Percentiles rank a stretch among this genome's conserved stretches.
Conservation (phyloP, 1,284 basidiomycete genomes). For the Leccinum subfulvum region DNA sequence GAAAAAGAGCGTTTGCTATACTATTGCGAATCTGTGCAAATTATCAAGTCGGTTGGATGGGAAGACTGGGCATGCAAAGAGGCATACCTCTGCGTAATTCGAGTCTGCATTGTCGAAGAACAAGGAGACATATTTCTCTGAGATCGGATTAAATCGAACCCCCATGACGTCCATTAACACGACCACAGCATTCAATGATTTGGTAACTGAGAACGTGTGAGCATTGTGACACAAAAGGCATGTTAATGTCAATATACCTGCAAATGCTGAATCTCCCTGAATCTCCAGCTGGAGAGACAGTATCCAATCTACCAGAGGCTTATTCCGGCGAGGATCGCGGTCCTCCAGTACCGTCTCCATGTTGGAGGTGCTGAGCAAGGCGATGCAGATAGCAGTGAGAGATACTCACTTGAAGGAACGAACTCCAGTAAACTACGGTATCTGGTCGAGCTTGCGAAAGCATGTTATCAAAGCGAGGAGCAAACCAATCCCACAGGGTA, state of each 20-base stretch:
- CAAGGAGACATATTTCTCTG: conserved; percentile 66
- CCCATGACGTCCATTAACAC: conserved; percentile 60
- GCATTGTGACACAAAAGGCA: background rate
- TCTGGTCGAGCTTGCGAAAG: conserved; percentile 83
- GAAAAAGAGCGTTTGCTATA: conserved; percentile 69
- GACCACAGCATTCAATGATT: conserved; percentile 60
- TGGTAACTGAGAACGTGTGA: conserved; percentile 53
- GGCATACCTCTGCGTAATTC: conserved; percentile 76
- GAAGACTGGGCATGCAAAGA: conserved; percentile 2
- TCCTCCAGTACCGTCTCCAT: conserved; percentile 43
- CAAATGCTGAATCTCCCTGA: conserved; percentile 74
- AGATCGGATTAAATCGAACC: conserved; percentile 62
- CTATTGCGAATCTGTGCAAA: conserved; percentile 61
- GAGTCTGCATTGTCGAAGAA: conserved; percentile 79
- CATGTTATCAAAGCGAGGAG: conserved; percentile 66
- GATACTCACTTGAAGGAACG: conserved; percentile 51
- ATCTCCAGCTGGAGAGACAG: conserved; percentile 78
- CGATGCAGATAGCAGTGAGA: background rate
- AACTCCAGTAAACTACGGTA: conserved; percentile 75
- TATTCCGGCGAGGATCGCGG: conserved; percentile 84
- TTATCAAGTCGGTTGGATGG: conserved; percentile 7
- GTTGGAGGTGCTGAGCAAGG: conserved; percentile 9
- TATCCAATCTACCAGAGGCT: conserved; percentile 80
- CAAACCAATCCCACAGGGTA: conserved; percentile 81
- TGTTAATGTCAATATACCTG: conserved; percentile 47